Evolutionary conservation across 2,329 filamentous ascomycete genomes (phyloP).

Genomic region (Trichoderma sp.): DNA sequence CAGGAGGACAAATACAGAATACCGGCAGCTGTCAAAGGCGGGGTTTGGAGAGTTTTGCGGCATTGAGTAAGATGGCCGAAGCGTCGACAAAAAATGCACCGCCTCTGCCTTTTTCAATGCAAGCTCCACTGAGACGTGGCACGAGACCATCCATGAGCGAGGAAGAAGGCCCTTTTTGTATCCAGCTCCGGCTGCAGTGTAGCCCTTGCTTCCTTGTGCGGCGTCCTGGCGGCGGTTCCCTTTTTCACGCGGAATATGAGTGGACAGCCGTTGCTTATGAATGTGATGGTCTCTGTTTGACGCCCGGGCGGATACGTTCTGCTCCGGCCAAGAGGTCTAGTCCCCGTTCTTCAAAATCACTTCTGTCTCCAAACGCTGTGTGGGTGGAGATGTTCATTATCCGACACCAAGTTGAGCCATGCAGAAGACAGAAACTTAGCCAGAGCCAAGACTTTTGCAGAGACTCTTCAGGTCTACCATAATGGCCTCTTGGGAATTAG

Average conservation of each 20-base stretch:
- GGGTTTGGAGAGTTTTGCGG: not conserved
- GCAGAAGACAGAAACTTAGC: not conserved
- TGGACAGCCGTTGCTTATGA: not conserved
- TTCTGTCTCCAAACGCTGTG: not conserved
- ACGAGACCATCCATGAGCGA: constrained; percentile 10
- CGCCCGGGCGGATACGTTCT: not conserved
- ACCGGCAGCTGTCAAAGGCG: not conserved
- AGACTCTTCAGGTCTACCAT: not conserved
- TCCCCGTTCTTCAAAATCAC: not conserved
- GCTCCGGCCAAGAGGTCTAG: not conserved
- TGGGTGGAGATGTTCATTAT: constrained; percentile 17
- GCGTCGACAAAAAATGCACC: not conserved
- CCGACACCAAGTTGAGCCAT: not conserved
- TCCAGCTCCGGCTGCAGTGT: not conserved
- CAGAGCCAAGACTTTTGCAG: not conserved
- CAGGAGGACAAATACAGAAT: not conserved
- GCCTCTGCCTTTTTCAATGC: not conserved
- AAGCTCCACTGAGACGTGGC: constrained; percentile 3
- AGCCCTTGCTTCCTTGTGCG: too few relatives aligned
- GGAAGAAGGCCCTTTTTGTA: constrained; percentile 4
- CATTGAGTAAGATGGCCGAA: constrained; percentile 12
- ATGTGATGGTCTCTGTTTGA: not conserved
- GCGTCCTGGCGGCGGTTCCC: not conserved
- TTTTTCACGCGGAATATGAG: not conserved
- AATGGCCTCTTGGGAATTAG: not conserved